Percentiles rank a stretch among this genome's conserved stretches.
Evolutionary conservation across 345 rosid genomes (phyloP).

Genomic region (Salix arbutifolia): DNA sequence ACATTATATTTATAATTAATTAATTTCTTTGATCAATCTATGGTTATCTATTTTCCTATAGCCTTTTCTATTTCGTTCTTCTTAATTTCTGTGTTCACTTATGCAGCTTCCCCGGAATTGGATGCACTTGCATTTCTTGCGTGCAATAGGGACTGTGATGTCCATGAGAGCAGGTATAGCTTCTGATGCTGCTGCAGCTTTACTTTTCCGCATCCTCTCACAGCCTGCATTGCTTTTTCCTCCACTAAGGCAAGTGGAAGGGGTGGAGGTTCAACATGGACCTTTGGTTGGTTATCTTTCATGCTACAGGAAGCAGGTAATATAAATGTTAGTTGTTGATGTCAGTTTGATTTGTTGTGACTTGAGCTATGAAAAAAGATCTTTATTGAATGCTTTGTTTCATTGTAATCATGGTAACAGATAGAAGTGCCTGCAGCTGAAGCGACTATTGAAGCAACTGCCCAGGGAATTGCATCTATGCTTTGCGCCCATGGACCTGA

Average conservation of each 20-base stretch:
- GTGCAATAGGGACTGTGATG: constrained; percentile 97
- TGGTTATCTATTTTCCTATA: not conserved
- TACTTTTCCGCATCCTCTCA: constrained; percentile 87
- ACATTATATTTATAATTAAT: not conserved
- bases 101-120: constrained; percentile 93
- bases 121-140: constrained; percentile 98
- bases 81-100: constrained; percentile 21
- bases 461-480: constrained; percentile 99
- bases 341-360: not conserved
- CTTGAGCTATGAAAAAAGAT: not conserved
- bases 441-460: constrained; percentile 98
- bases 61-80: constrained; percentile 7
- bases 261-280: constrained; percentile 72
- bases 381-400: not conserved
- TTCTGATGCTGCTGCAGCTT: constrained; percentile 98
- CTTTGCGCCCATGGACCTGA: constrained; percentile 99
- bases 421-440: constrained; percentile 94
- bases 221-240: constrained; percentile 98
- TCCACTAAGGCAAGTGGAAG: constrained; percentile 87
- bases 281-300: constrained; percentile 70
- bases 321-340: constrained; percentile 1
- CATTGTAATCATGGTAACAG: constrained; percentile 26
- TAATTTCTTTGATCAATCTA: not conserved
- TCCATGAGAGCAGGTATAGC: constrained; percentile 98
- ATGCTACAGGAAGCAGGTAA: constrained; percentile 79